Conservation (phyloP, 345 rosid species). For the Cochlearia excelsa region DNA sequence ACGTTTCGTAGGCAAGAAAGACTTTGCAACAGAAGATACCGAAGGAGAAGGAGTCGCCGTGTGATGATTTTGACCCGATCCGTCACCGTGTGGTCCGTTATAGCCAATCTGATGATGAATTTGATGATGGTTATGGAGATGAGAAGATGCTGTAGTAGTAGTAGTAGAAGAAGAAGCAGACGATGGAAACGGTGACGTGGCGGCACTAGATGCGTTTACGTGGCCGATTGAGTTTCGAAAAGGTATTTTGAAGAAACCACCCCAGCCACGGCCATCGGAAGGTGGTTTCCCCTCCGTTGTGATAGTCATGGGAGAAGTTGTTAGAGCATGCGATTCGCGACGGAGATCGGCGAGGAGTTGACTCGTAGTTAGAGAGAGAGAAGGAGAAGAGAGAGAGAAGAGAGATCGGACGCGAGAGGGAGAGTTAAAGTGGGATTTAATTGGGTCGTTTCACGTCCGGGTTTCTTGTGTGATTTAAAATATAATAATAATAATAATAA, state of each 20-base stretch:
- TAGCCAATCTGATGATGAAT: slow-evolving; percentile 36
- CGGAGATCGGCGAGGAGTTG: slow-evolving; percentile 13
- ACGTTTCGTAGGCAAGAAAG: slow-evolving; percentile 68
- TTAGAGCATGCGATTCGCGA: slow-evolving; percentile 25
- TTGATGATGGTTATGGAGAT: slow-evolving; percentile 22
- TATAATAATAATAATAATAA: neutral
- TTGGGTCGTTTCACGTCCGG: slow-evolving; percentile 39
- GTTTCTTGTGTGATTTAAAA: neutral
- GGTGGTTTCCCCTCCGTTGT: slow-evolving; percentile 56
- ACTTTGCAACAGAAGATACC: slow-evolving; percentile 81
- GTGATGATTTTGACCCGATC: slow-evolving; percentile 47
- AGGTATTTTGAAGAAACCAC: slow-evolving; percentile 77
- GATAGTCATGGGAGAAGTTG: slow-evolving; percentile 51
- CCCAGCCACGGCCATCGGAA: slow-evolving; percentile 73
- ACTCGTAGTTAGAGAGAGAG: slow-evolving; percentile 25
- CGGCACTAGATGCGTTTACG: slow-evolving; percentile 26
- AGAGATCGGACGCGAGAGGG: slow-evolving; percentile 36
- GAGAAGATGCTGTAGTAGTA: slow-evolving; percentile 37
- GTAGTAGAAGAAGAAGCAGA: slow-evolving; percentile 47
- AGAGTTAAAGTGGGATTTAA: slow-evolving; percentile 36
- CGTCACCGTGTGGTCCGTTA: slow-evolving; percentile 46
- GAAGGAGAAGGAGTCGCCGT: slow-evolving; percentile 50
- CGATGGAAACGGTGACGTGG: slow-evolving; percentile 40
- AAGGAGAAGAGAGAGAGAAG: slow-evolving; percentile 29
- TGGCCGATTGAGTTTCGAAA: slow-evolving; percentile 48